Evolutionary conservation across 805 yeast genomes (phyloP).

Genomic region (Saccharomycopsis lassenensis): DNA sequence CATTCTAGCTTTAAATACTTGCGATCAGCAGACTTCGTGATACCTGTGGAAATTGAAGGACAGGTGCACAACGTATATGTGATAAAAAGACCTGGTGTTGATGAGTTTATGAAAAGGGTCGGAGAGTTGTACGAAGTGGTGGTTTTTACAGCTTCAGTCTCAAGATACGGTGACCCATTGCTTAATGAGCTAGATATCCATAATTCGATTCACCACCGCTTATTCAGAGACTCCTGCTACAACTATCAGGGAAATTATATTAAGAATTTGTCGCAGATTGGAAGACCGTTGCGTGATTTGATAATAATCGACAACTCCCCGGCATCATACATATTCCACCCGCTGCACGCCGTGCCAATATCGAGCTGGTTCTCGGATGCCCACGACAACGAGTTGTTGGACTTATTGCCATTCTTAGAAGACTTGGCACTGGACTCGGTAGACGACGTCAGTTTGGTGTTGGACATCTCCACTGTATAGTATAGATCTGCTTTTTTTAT

Average conservation of each 20-base stretch:
- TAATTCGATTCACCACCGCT: slow-evolving; percentile 67
- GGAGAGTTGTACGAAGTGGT: slow-evolving; percentile 90
- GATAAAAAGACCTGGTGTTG: slow-evolving; percentile 96
- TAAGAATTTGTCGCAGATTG: slow-evolving; percentile 87
- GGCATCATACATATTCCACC: slow-evolving; percentile 95
- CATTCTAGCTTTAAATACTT: slow-evolving; percentile 90
- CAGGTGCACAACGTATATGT: slow-evolving; percentile 92
- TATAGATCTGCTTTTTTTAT: too few relatives aligned
- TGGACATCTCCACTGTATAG: slow-evolving; percentile 68
- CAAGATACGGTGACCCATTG: slow-evolving; percentile 92
- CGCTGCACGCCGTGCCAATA: slow-evolving; percentile 94
- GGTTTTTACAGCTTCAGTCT: slow-evolving; percentile 92
- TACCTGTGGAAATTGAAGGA: slow-evolving; percentile 93
- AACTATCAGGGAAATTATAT: slow-evolving; percentile 91
- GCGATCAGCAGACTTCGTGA: slow-evolving; percentile 89
- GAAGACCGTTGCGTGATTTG: slow-evolving; percentile 76
- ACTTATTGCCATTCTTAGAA: slow-evolving; percentile 80
- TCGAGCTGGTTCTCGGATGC: slow-evolving; percentile 98
- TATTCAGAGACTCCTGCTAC: slow-evolving; percentile 90
- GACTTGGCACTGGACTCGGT: slow-evolving; percentile 67
- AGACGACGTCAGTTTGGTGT: slow-evolving; percentile 73
- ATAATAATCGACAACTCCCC: slow-evolving; percentile 96
- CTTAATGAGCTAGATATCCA: slow-evolving; percentile 78
- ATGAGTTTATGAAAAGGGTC: slow-evolving; percentile 74
- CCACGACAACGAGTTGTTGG: slow-evolving; percentile 91